Conservation (phyloP, 2,329 filamentous ascomycete genomes). For the Phyllosticta citriasiana region DNA sequence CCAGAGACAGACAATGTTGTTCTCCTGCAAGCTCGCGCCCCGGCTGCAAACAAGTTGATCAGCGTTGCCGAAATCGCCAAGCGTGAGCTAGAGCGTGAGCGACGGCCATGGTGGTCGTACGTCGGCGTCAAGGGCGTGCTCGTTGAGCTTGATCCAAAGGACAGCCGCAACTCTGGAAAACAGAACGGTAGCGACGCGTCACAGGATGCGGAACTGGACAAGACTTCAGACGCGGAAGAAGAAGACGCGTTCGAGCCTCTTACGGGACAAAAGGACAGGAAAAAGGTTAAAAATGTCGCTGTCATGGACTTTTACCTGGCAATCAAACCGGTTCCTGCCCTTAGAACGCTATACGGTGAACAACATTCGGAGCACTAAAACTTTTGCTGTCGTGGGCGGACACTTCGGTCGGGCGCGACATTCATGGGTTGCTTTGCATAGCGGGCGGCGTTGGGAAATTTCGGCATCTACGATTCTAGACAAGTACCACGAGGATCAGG, state of each 20-base stretch:
- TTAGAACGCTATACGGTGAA: constrained; percentile 39
- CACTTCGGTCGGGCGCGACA: neutral
- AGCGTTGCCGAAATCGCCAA: constrained; percentile 54
- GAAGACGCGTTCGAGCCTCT: constrained; percentile 48
- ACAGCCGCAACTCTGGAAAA: neutral
- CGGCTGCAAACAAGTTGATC: constrained; percentile 52
- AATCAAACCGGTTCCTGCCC: constrained; percentile 41
- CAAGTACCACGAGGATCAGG: neutral
- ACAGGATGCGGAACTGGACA: neutral
- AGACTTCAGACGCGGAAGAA: constrained; percentile 19
- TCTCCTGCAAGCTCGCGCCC: neutral
- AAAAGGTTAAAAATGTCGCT: constrained; percentile 38
- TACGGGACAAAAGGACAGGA: constrained; percentile 37
- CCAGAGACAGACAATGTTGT: neutral
- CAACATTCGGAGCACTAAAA: neutral
- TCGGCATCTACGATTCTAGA: neutral
- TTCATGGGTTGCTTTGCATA: neutral
- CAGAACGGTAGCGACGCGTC: neutral
- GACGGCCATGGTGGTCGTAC: constrained; percentile 37
- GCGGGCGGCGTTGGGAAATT: neutral
- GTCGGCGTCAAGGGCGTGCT: constrained; percentile 19
- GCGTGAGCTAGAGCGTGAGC: constrained; percentile 29
- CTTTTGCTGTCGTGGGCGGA: neutral
- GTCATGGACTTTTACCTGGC: constrained; percentile 54
- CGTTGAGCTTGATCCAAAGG: constrained; percentile 11